Evolutionary conservation across 2,329 filamentous ascomycete species (phyloP), one percentile per base, ranked within the genome.

Genomic region (Diaporthe vaccinii): DNA sequence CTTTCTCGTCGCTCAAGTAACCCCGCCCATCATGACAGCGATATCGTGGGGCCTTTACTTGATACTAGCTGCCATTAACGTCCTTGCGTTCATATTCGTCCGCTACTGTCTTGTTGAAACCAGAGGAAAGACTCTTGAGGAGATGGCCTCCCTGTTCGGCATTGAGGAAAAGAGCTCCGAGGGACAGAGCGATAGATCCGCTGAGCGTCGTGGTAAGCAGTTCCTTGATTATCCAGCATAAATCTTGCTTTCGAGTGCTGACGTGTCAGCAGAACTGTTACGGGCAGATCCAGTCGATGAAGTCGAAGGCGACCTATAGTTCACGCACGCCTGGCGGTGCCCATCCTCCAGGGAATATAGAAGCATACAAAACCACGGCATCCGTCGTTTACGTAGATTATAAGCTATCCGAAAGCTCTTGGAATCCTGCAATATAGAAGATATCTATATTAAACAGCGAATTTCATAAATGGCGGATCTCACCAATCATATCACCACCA

Each of bases 11-110:
- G 77, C 77, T 1, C 74, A 76, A 72, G 77, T 76, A 2, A 78
- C 77, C 2, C 77, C 77, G 55, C 80, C 79, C 17, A 81, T 81
- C 22, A 79, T 78, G 59, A 79, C 76, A 20, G 77, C 79, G 15
- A 80, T 78, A 22, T 79, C 79, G 4, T 81, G 80, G 58, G 80
- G 80, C 2, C 77, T 82, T 3, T 81, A 81, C 51, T 69, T 81
- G 36, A 57, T 81, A 46, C 78, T 80, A 58, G 79, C 79, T 22
- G 76, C 78, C 22, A 79, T 79, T 28, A 81, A 80, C 44, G 71
- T 82, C 12, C 28, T 80, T 14, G 80, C 80, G 1, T 81, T 82
- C 51, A 46, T 81, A 17, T 82, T 82, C 49, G 79, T 81, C 14
- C 78, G 78, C 15, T 81, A 78, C 49, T 77, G 75, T 34, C 76